A percentile compares a stretch with the other conserved stretches of the same genome.
phyloP scores from a whole-genome alignment of 192 early-diverging fungal species.

The Coemansia sp. region DNA sequence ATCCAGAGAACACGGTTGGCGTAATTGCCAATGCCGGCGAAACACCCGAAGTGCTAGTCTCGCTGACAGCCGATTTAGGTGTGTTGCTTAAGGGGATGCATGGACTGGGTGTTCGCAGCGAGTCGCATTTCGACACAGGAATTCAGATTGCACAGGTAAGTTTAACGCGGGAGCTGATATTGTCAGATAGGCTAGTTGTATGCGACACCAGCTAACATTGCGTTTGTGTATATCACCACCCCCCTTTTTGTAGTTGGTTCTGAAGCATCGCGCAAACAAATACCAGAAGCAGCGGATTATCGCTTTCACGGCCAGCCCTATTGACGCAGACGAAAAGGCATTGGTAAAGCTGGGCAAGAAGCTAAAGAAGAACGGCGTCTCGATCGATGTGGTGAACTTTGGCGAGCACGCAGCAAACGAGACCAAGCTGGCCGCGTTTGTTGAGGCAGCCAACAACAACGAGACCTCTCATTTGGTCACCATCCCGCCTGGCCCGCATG shows the following conservation, averaged over 20 bases:
- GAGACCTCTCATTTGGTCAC: conserved; percentile 94
- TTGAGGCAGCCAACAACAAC: conserved; percentile 85
- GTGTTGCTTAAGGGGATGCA: conserved; percentile 90
- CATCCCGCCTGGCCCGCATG: conserved; percentile 91
- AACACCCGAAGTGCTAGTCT: conserved; percentile 92
- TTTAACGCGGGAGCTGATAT: conserved; percentile 23
- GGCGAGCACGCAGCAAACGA: conserved; percentile 91
- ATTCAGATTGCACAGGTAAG: conserved; percentile 93
- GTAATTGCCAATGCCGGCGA: conserved; percentile 95
- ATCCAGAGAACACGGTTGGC: conserved; percentile 96
- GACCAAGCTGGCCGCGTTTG: conserved; percentile 88
- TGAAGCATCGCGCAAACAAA: conserved; percentile 98
- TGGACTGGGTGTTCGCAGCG: conserved; percentile 72
- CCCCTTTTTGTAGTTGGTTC: conserved; percentile 65
- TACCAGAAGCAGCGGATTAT: conserved; percentile 93
- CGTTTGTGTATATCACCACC: not conserved
- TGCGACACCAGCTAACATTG: conserved; percentile 15
- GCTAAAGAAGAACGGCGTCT: conserved; percentile 97
- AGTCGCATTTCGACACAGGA: conserved; percentile 76
- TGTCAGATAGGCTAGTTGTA: not conserved
- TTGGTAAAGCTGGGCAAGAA: conserved; percentile 92
- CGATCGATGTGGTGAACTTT: conserved; percentile 95
- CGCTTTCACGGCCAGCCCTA: conserved; percentile 91
- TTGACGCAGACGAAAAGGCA: conserved; percentile 81
- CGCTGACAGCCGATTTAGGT: conserved; percentile 86